These are phyloP conservation scores for Syncephalastrum contaminatum DNA, from an alignment of 371 early-diverging fungal genomes.

Conservation along the genomic window DNA sequence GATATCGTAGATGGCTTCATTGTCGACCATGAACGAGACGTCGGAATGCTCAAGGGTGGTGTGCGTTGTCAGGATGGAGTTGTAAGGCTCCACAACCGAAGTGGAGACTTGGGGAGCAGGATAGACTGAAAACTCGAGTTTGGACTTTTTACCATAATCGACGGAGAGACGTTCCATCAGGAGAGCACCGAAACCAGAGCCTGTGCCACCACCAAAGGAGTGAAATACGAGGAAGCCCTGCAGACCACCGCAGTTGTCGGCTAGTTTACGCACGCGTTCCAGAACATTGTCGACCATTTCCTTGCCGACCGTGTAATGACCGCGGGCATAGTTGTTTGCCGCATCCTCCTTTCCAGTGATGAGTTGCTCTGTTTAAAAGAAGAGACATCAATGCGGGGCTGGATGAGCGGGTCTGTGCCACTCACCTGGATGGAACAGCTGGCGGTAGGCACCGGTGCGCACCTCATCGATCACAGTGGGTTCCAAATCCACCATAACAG, in stretches of 20 bases:
- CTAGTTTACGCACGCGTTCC: slow-evolving; percentile 96
- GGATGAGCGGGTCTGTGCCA: neutral
- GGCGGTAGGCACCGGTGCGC: slow-evolving; percentile 92
- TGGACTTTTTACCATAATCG: slow-evolving; percentile 97
- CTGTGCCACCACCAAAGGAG: slow-evolving; percentile 99
- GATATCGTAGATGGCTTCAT: slow-evolving; percentile 97
- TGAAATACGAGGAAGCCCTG: slow-evolving; percentile 98
- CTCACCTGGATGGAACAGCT: slow-evolving; percentile 93
- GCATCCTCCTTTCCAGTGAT: slow-evolving; percentile 99
- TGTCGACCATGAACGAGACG: slow-evolving; percentile 88
- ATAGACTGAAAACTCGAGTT: slow-evolving; percentile 98
- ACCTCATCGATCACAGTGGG: slow-evolving; percentile 97
- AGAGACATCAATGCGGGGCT: slow-evolving; percentile 67
- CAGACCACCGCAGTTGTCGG: slow-evolving; percentile 97
- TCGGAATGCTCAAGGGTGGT: slow-evolving; percentile 96
- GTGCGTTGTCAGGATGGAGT: slow-evolving; percentile 94
- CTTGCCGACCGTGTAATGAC: slow-evolving; percentile 99
- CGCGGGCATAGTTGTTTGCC: slow-evolving; percentile 99
- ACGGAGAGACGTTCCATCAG: slow-evolving; percentile 93
- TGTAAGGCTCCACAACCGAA: slow-evolving; percentile 98
- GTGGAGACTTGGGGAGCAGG: slow-evolving; percentile 98
- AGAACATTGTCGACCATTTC: slow-evolving; percentile 96
- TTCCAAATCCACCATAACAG: slow-evolving; percentile 97
- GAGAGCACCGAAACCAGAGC: slow-evolving; percentile 98
- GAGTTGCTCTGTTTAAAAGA: slow-evolving; percentile 67